Base-by-base conservation (phyloP, 2,329 filamentous ascomycete species). In the Penicillium frequentans region DNA sequence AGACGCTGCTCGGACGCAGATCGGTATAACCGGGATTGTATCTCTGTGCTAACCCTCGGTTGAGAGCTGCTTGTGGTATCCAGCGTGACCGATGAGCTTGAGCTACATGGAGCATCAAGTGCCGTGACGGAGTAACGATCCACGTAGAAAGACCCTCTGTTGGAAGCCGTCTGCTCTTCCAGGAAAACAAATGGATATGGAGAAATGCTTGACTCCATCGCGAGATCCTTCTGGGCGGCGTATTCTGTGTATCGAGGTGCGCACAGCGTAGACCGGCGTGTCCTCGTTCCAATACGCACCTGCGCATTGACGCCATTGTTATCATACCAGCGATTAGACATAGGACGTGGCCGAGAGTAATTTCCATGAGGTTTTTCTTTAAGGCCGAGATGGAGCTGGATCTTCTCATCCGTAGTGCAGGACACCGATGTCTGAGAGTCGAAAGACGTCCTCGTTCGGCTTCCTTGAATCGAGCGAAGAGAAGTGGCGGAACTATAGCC, bases 401-500 rank as follows among this genome's bases (percentile, higher is more conserved):
- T 29, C 19, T 60, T 53, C 16, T 63, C 59, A 16, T 29, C 42
- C 35, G 33, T 23, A 27, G 16, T n/a, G 10, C 16, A n/a, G n/a
- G 64, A 67, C 14, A 55, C 46, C 9, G 66, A 70, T 8, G 56
- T 31, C 24, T 70, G 68, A 14, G 69, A 72, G 49, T 67, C 70
- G 19, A 68, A 52, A 3, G 70, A 71, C 1, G 49, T 60, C 29
- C 65, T 60, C 39, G 66, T 64, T 19, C 59, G 62, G 35, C 60
- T 67, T 19, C 61, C 61, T 19, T 65, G 68, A 39, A 66, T 49
- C 11, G 70, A 74, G 44, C 64, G 64, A 19, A 69, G 52, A 1
- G 73, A 75, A 9, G 69, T 66, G 13, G 70, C 69, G 31, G 73
- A 75, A 54, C 73, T 75, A 54, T 76, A 76, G 21, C 74, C 74